Evolutionary conservation across 306 rosid species (phyloP).

Genomic region (Fragaria ananassa): DNA sequence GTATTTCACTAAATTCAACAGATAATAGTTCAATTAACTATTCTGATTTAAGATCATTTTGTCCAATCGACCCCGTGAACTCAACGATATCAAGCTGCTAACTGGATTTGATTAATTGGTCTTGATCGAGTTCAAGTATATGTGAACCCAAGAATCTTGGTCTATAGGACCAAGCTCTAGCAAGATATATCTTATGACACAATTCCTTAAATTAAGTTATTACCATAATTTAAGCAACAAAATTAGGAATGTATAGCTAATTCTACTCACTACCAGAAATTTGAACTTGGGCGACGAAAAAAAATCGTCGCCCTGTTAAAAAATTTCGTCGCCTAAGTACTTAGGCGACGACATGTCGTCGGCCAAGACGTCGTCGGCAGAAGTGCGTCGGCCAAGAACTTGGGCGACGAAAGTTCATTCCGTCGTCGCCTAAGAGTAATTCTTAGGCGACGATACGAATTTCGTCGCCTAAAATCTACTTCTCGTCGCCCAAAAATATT

Average conservation of each 20-base stretch:
- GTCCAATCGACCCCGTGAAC: slow-evolving; percentile 28
- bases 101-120: slow-evolving; percentile 29
- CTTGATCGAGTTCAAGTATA: slow-evolving; percentile 12
- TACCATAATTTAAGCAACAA: not conserved
- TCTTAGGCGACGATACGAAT: too few species aligned
- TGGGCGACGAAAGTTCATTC: too few species aligned
- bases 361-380: too few species aligned
- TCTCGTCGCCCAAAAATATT: too few species aligned
- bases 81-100: slow-evolving; percentile 22
- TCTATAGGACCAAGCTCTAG: slow-evolving; percentile 15
- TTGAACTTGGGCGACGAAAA: too few species aligned
- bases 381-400: too few species aligned
- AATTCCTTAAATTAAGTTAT: slow-evolving; percentile 3
- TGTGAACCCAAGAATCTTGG: slow-evolving; percentile 31
- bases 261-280: too few species aligned
- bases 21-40: not conserved
- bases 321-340: too few species aligned
- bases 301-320: too few species aligned
- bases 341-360: too few species aligned
- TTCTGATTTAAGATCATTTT: not conserved
- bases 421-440: too few species aligned
- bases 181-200: not conserved
- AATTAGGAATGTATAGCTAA: not conserved
- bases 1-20: slow-evolving; percentile 41
- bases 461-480: too few species aligned